Percentiles rank a stretch among this genome's conserved stretches.
Conservation (phyloP, 2,329 filamentous ascomycete species). For the Penicillium fuscoglaucum region DNA sequence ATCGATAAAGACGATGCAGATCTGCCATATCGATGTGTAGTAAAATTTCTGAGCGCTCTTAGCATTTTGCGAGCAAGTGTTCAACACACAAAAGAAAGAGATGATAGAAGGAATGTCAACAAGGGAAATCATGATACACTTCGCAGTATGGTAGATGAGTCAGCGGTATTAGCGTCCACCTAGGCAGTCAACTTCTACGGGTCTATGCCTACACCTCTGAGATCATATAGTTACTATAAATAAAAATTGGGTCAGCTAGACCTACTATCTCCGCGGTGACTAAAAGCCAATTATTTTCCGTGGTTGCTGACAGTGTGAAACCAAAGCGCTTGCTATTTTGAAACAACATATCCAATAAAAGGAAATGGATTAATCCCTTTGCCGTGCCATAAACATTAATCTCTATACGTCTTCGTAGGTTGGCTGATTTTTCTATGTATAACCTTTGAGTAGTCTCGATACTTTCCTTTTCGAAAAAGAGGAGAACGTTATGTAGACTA, state of each 20-base stretch:
- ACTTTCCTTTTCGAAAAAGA: too few relatives aligned
- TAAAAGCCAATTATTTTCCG: not conserved
- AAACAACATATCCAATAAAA: not conserved
- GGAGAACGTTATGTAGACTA: too few relatives aligned
- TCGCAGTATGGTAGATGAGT: not conserved
- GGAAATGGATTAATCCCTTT: not conserved
- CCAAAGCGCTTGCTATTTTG: not conserved
- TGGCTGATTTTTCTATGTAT: too few relatives aligned
- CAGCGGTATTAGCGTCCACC: not conserved
- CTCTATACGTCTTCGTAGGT: too few relatives aligned
- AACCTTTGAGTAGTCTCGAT: too few relatives aligned
- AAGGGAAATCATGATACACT: constrained; percentile 1
- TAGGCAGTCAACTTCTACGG: not conserved
- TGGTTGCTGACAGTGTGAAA: not conserved
- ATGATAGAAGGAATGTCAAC: not conserved
- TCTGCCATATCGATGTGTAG: constrained; percentile 1
- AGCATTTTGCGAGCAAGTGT: too few relatives aligned
- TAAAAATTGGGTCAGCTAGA: not conserved
- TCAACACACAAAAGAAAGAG: not conserved
- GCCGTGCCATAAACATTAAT: too few relatives aligned
- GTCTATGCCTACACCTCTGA: constrained; percentile 1
- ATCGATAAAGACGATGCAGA: constrained; percentile 11
- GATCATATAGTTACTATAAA: not conserved
- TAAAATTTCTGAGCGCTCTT: constrained; percentile 7
- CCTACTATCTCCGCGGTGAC: not conserved